phyloP scores from a whole-genome alignment of 2,329 filamentous ascomycete genomes.

The Blastomyces percursus region DNA sequence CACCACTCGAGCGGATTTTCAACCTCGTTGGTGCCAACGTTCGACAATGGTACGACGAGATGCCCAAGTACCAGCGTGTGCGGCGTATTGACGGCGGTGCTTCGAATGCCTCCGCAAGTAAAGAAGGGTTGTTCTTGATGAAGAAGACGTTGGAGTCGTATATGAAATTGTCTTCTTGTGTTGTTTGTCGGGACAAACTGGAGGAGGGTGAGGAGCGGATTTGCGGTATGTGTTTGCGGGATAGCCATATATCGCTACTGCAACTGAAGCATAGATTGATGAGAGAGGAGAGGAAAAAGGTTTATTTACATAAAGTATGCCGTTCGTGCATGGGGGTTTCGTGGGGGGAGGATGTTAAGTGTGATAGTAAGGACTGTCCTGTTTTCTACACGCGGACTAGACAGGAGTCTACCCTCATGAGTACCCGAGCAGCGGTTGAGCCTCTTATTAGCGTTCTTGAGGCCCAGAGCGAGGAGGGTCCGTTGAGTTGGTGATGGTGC shows the following conservation, averaged over 20 bases:
- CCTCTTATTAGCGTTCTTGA: conserved; percentile 31
- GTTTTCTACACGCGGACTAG: conserved; percentile 60
- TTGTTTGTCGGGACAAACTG: conserved; percentile 59
- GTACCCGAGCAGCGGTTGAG: conserved; percentile 26
- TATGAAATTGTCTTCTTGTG: conserved; percentile 67
- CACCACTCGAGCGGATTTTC: conserved; percentile 90
- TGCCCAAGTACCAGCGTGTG: conserved; percentile 79
- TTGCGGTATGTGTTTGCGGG: conserved; percentile 27
- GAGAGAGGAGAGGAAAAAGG: conserved; percentile 51
- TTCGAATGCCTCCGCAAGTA: not conserved
- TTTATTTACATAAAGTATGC: conserved; percentile 61
- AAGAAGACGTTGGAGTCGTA: conserved; percentile 87
- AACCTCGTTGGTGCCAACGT: conserved; percentile 91
- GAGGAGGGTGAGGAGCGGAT: conserved; percentile 32
- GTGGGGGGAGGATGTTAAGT: conserved; percentile 65
- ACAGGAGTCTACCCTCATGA: conserved; percentile 27
- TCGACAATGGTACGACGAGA: conserved; percentile 84
- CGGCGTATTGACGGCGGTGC: conserved; percentile 44
- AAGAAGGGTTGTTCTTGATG: conserved; percentile 22
- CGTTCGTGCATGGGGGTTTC: conserved; percentile 65
- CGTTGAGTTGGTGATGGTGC: conserved; percentile 32
- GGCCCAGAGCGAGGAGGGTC: conserved; percentile 21
- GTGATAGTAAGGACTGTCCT: conserved; percentile 84
- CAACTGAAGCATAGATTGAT: conserved; percentile 52
- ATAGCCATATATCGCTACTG: conserved; percentile 48